These are phyloP conservation scores for Blastobotrys petasosporus DNA, from an alignment of 1,139 yeast genomes.

Conservation along the genomic window DNA sequence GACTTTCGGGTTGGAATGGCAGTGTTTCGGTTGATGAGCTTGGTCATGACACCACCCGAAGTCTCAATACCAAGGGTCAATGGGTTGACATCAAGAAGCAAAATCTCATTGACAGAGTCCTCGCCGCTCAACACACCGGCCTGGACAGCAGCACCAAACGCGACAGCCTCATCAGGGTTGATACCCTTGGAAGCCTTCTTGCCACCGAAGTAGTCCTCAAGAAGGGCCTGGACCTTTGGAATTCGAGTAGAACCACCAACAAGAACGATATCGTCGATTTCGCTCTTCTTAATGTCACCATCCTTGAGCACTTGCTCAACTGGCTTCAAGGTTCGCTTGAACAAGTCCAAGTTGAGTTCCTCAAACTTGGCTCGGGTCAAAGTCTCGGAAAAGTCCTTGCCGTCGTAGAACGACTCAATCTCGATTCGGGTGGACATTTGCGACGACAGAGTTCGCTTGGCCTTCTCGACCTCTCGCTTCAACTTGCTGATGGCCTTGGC, in stretches of 20 bases:
- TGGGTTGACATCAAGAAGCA: slow-evolving; percentile 82
- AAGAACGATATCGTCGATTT: slow-evolving; percentile 91
- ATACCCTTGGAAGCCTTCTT: slow-evolving; percentile 93
- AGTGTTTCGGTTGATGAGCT: slow-evolving; percentile 86
- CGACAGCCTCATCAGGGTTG: slow-evolving; percentile 99
- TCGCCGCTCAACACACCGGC: slow-evolving; percentile 92
- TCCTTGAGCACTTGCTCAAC: slow-evolving; percentile 98
- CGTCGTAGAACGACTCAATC: slow-evolving; percentile 94
- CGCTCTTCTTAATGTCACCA: slow-evolving; percentile 83
- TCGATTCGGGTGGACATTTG: slow-evolving; percentile 95
- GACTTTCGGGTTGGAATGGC: slow-evolving; percentile 93
- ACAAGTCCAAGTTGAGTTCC: slow-evolving; percentile 91
- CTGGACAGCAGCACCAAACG: slow-evolving; percentile 94
- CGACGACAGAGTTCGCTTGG: slow-evolving; percentile 97
- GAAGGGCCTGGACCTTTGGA: slow-evolving; percentile 95
- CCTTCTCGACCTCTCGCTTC: slow-evolving; percentile 99
- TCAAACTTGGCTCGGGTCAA: slow-evolving; percentile 99
- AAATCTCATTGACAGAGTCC: slow-evolving; percentile 79
- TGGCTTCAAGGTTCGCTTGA: slow-evolving; percentile 95
- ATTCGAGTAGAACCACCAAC: slow-evolving; percentile 99
- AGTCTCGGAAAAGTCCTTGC: slow-evolving; percentile 94
- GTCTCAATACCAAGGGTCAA: slow-evolving; percentile 89
- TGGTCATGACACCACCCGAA: slow-evolving; percentile 93
- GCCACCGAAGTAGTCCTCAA: slow-evolving; percentile 97
- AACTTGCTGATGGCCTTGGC: slow-evolving; percentile 97